Base-by-base conservation (phyloP, 345 rosid genomes). In the Dovyalis caffra region DNA sequence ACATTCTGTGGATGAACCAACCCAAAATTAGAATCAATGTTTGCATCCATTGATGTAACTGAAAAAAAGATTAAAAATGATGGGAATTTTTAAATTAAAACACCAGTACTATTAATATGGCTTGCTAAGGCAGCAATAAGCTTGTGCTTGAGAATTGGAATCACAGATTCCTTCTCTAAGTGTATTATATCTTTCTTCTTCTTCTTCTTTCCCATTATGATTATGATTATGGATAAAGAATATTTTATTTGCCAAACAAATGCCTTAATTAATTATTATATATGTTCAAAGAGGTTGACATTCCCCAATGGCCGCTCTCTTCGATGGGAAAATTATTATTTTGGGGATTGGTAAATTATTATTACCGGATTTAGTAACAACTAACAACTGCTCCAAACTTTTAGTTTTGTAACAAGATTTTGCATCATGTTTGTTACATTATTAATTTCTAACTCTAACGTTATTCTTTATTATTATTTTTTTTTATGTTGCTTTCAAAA, bases 161-260 rank as follows among this genome's bases (percentile, higher is more conserved):
- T 92, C 45, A 92, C 95, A 31, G 97, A 86, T 84, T 90, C 95
- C 72, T 85, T 81, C 77, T 90, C 95, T 69, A 92, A 69, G 34
- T 79, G 81, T 25, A 89, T 88, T 4, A 90, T 77, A 18, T 92
- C 92, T 62, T 79, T 83, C 81, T 43, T 43, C 47, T 88, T 92
- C 85, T 83, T 87, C 73, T 78, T 82, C 64, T n/a, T n/a, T n/a
- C 68, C 84, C 89, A 81, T 89, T 74, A 49, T n/a, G 61, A 56
- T n/a, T 56, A 7, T 57, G 62, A 11, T 57, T 25, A 21, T 1
- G 8, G 62, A 57, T n/a, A n/a, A n/a, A n/a, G n/a, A n/a, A n/a
- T n/a, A 43, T 43, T 43, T 12, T 43, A 43, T 43, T 14, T 43
- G 47, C 11, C 14, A 12, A 43, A 12, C 47, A 10, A 43, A 14